Evolutionary conservation across 805 yeast genomes (phyloP).

Genomic region (Ogataea degrootiae): DNA sequence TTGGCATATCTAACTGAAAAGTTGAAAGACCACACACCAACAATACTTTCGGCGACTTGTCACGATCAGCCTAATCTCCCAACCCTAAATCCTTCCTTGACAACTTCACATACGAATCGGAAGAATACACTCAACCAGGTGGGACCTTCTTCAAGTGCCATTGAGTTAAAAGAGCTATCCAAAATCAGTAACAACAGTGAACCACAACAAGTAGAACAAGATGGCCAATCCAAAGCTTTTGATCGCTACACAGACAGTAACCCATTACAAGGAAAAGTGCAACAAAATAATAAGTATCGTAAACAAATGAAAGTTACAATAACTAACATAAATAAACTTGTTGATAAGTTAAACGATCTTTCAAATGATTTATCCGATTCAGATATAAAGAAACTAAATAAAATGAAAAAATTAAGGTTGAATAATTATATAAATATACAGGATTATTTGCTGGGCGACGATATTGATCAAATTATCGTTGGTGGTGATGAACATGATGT

Average conservation of each 20-base stretch:
- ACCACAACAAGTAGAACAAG: neutral
- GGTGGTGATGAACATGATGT: neutral
- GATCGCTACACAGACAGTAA: too few relatives aligned
- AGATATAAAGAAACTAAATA: neutral
- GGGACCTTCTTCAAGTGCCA: neutral
- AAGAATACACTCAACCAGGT: neutral
- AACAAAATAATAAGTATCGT: neutral
- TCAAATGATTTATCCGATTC: neutral
- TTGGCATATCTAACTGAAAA: neutral
- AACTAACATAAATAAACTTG: neutral
- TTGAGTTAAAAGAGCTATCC: too few relatives aligned
- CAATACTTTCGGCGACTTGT: too few relatives aligned
- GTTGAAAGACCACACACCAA: neutral
- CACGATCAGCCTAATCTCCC: neutral
- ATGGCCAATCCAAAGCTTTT: neutral
- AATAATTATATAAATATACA: neutral
- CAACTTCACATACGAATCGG: neutral
- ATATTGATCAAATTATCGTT: neutral
- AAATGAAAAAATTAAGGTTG: neutral
- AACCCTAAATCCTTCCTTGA: neutral
- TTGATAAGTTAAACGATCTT: neutral
- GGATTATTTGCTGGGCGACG: neutral
- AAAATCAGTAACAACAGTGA: too few relatives aligned
- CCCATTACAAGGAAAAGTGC: too few relatives aligned
- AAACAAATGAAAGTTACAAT: constrained; percentile 1